Evolutionary conservation across 192 early-diverging fungal species (phyloP).

Genomic region (Anaeromyces robustus): DNA sequence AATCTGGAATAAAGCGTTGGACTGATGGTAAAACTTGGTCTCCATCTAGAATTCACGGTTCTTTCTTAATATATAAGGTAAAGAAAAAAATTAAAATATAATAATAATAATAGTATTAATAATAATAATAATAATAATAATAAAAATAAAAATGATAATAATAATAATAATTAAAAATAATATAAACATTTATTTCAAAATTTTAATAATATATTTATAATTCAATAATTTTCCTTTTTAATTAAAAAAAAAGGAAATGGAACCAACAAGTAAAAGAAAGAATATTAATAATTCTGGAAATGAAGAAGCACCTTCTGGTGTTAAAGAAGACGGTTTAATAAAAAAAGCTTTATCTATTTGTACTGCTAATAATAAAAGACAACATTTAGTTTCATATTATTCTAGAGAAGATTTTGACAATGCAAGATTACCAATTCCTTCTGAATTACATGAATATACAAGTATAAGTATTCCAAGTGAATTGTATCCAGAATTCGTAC

Average conservation of each 20-base stretch:
- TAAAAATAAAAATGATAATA: no score
- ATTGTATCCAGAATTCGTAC: conserved; percentile 67
- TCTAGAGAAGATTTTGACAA: conserved; percentile 58
- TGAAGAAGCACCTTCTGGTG: conserved; percentile 19
- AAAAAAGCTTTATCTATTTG: conserved; percentile 81
- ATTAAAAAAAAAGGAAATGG: conserved; percentile 10
- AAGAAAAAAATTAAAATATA: no score
- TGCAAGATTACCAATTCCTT: conserved; percentile 50
- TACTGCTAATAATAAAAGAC: conserved; percentile 58
- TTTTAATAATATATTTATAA: no score
- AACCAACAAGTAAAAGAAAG: conserved; percentile 16
- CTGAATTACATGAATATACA: conserved; percentile 42
- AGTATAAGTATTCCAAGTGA: conserved; percentile 56
- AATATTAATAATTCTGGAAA: conserved; percentile 1
- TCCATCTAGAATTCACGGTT: conserved; percentile 69
- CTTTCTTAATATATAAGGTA: conserved; percentile 80
- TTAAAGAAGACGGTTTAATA: conserved; percentile 65
- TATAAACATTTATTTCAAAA: no score
- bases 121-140: no score
- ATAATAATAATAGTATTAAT: no score
- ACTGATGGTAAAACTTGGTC: conserved; percentile 85
- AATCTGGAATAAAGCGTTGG: conserved; percentile 84
- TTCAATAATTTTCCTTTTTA: no score
- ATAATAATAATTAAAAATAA: no score
- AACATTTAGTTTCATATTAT: conserved; percentile 85